Percentiles rank a stretch among this genome's conserved stretches.
phyloP scores from a whole-genome alignment of 352 stramenopile species.

The Phytophthora aleatoria region DNA sequence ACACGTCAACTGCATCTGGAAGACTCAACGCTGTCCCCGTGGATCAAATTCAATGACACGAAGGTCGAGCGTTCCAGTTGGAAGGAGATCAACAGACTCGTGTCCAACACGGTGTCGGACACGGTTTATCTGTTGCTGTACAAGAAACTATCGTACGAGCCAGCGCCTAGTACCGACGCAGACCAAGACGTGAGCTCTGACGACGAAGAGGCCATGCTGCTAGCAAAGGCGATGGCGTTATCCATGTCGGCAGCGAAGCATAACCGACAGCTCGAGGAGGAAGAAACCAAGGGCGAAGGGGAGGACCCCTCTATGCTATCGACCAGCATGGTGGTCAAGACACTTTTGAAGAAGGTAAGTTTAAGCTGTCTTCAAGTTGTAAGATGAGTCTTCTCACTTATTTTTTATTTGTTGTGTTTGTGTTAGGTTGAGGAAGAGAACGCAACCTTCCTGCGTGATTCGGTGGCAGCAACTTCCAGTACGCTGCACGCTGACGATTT shows the following conservation, averaged over 20 bases:
- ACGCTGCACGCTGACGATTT: conserved; percentile 66
- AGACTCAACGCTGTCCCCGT: conserved; percentile 79
- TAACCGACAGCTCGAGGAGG: conserved; percentile 41
- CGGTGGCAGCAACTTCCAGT: conserved; percentile 54
- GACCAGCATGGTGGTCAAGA: conserved; percentile 39
- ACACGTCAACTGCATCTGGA: conserved; percentile 78
- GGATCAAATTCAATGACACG: conserved; percentile 93
- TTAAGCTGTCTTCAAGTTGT: no score
- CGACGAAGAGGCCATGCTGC: conserved; percentile 86
- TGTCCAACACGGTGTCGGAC: conserved; percentile 84
- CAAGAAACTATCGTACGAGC: conserved; percentile 78
- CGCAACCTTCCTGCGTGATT: conserved; percentile 55
- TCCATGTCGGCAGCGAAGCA: conserved; percentile 83
- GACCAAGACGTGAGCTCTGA: conserved; percentile 25
- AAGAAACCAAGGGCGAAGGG: conserved; percentile 42
- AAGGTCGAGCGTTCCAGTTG: conserved; percentile 82
- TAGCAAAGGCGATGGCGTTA: conserved; percentile 88
- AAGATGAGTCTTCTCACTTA: neutral
- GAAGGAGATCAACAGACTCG: conserved; percentile 79
- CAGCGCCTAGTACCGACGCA: conserved; percentile 12
- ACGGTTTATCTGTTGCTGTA: conserved; percentile 91
- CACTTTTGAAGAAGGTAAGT: conserved; percentile 66
- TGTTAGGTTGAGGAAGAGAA: conserved; percentile 74
- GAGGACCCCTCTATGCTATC: conserved; percentile 24
- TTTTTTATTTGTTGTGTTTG: conserved; percentile 7